phyloP scores from a whole-genome alignment of 2,329 filamentous ascomycete genomes.

The Ilyonectria sp. region DNA sequence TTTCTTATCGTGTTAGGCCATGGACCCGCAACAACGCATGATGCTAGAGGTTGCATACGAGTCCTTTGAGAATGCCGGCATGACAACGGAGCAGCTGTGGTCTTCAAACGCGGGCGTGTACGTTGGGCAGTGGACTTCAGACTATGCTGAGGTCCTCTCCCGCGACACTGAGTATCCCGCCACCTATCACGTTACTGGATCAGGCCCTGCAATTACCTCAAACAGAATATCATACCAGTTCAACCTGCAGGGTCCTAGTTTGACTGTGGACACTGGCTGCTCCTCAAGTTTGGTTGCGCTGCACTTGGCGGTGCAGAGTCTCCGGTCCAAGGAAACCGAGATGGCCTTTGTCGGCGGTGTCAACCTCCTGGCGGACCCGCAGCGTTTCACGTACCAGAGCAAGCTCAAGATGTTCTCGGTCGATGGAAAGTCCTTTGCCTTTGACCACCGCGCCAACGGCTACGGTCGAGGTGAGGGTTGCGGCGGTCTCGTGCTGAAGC shows the following conservation, averaged over 20 bases:
- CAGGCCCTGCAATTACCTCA: conserved; percentile 58
- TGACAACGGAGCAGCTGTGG: conserved; percentile 47
- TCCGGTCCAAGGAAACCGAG: conserved; percentile 52
- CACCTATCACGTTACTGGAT: conserved; percentile 63
- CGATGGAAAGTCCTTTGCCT: conserved; percentile 52
- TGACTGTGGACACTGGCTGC: conserved; percentile 67
- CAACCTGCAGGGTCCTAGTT: conserved; percentile 62
- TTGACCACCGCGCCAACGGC: conserved; percentile 61
- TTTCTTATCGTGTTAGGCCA: conserved; percentile 29
- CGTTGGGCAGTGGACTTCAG: conserved; percentile 46
- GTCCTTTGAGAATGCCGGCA: conserved; percentile 51
- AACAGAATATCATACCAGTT: conserved; percentile 66
- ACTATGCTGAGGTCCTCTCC: conserved; percentile 42
- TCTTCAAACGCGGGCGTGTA: conserved; percentile 50
- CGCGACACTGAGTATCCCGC: conserved; percentile 59
- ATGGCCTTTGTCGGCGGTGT: conserved; percentile 48
- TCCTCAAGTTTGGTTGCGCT: conserved; percentile 64
- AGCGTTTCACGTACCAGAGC: conserved; percentile 44
- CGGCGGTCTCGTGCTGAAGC: conserved; percentile 60
- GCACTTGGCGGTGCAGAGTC: conserved; percentile 57
- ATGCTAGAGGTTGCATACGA: conserved; percentile 48
- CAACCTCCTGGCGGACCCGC: conserved; percentile 46
- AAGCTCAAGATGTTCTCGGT: conserved; percentile 44
- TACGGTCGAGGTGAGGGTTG: conserved; percentile 65
- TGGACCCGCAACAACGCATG: conserved; percentile 50